These are phyloP conservation scores for Starmera dryadoides DNA, from an alignment of 805 yeast species.

Conservation along the genomic window DNA sequence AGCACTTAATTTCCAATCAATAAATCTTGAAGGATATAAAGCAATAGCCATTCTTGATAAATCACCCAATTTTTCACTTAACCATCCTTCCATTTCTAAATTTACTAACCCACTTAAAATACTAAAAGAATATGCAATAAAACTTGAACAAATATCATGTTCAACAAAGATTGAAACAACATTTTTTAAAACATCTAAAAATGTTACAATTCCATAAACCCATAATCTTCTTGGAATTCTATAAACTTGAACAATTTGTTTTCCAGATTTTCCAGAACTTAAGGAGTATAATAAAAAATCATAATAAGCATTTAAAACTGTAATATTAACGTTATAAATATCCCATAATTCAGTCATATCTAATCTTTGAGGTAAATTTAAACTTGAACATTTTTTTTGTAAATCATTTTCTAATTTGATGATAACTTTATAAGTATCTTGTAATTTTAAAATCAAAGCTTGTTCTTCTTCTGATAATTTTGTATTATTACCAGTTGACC, in stretches of 20 bases:
- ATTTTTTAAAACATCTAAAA: constrained; percentile 68
- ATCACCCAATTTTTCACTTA: constrained; percentile 73
- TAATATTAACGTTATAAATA: constrained; percentile 60
- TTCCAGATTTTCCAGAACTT: constrained; percentile 70
- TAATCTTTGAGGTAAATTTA: constrained; percentile 44
- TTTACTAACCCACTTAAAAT: constrained; percentile 34
- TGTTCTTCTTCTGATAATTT: constrained; percentile 49
- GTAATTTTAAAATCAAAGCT: constrained; percentile 59
- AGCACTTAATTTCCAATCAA: constrained; percentile 81
- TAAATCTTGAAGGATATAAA: constrained; percentile 66
- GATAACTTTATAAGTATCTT: constrained; percentile 67
- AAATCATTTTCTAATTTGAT: constrained; percentile 61
- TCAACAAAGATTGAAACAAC: constrained; percentile 67
- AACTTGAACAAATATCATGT: constrained; percentile 72
- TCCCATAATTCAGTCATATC: constrained; percentile 65
- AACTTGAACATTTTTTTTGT: constrained; percentile 62
- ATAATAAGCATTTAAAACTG: constrained; percentile 61
- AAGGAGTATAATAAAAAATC: constrained; percentile 67
- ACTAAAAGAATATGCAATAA: constrained; percentile 63
- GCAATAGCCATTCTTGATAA: constrained; percentile 85
- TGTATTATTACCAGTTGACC: constrained; percentile 14
- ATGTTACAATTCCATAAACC: constrained; percentile 83
- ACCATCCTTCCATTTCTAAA: constrained; percentile 44
- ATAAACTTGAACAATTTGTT: constrained; percentile 68
- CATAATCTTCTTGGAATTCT: constrained; percentile 75